These are phyloP conservation scores for Beauveria sp. DNA, from an alignment of 2,329 filamentous ascomycete genomes.

Conservation along the genomic window DNA sequence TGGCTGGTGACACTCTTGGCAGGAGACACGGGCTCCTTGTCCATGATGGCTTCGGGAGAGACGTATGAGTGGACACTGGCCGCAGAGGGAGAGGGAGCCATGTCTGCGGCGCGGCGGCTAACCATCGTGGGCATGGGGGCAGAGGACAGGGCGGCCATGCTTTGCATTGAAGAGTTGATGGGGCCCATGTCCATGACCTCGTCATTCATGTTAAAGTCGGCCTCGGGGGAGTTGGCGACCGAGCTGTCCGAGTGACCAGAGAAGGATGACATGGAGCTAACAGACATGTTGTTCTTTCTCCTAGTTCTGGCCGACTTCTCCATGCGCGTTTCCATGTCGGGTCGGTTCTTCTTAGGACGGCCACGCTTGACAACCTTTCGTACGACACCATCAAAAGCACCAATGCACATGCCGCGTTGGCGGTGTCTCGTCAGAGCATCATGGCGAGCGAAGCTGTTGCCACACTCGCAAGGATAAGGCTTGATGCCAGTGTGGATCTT, in stretches of 20 bases:
- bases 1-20: constrained; percentile 43
- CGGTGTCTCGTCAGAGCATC: constrained; percentile 91
- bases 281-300: constrained; percentile 45
- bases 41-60: constrained; percentile 39
- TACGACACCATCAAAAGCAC: constrained; percentile 75
- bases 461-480: constrained; percentile 89
- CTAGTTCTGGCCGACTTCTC: constrained; percentile 50
- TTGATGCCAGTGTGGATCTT: constrained; percentile 97
- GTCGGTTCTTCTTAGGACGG: constrained; percentile 53
- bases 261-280: constrained; percentile 44
- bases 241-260: constrained; percentile 52
- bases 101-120: constrained; percentile 19
- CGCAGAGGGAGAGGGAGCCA: constrained; percentile 33
- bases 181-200: constrained; percentile 39
- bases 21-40: constrained; percentile 36
- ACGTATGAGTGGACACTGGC: constrained; percentile 35
- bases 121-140: constrained; percentile 32
- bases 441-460: constrained; percentile 89
- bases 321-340: constrained; percentile 47
- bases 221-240: constrained; percentile 43
- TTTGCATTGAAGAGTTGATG: constrained; percentile 20
- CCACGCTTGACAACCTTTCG: constrained; percentile 56
- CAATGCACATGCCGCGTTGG: constrained; percentile 93
- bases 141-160: constrained; percentile 35
- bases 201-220: constrained; percentile 39